Evolutionary conservation across 345 rosid genomes (phyloP).

Genomic region (Kernera saxatilis): DNA sequence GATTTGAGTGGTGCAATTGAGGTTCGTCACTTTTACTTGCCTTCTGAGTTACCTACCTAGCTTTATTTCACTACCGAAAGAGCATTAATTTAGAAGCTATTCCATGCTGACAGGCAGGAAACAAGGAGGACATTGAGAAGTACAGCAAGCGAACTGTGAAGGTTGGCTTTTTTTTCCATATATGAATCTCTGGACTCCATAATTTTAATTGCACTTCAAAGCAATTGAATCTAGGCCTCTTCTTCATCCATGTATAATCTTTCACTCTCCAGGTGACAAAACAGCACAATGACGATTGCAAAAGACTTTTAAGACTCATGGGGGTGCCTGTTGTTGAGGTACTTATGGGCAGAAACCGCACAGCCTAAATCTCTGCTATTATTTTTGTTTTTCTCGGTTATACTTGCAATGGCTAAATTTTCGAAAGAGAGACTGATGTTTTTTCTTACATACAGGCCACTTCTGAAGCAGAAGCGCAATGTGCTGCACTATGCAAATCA

Average conservation of each 20-base stretch:
- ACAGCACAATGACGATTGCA: slow-evolving; percentile 92
- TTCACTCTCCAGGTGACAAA: slow-evolving; percentile 59
- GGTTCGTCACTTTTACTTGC: slow-evolving; percentile 33
- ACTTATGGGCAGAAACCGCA: background rate
- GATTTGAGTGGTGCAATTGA: slow-evolving; percentile 66
- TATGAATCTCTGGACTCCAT: background rate
- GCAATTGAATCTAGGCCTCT: background rate
- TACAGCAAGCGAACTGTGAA: slow-evolving; percentile 90
- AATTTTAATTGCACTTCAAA: background rate
- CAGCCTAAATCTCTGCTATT: background rate
- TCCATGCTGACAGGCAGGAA: slow-evolving; percentile 45
- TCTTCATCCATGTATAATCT: background rate
- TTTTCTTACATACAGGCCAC: slow-evolving; percentile 55
- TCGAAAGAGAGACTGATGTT: slow-evolving; percentile 3
- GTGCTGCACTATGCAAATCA: slow-evolving; percentile 86
- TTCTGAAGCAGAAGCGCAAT: slow-evolving; percentile 95
- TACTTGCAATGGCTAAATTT: background rate
- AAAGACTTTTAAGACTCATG: slow-evolving; percentile 77
- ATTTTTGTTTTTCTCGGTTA: background rate
- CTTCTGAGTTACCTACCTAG: background rate
- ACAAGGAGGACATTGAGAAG: slow-evolving; percentile 87
- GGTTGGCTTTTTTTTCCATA: slow-evolving; percentile 32
- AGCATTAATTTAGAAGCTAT: background rate
- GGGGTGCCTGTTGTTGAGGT: slow-evolving; percentile 95
- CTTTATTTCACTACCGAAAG: background rate